Evolutionary conservation across 306 rosid genomes (phyloP).

Genomic region (Alnus glutinosa): DNA sequence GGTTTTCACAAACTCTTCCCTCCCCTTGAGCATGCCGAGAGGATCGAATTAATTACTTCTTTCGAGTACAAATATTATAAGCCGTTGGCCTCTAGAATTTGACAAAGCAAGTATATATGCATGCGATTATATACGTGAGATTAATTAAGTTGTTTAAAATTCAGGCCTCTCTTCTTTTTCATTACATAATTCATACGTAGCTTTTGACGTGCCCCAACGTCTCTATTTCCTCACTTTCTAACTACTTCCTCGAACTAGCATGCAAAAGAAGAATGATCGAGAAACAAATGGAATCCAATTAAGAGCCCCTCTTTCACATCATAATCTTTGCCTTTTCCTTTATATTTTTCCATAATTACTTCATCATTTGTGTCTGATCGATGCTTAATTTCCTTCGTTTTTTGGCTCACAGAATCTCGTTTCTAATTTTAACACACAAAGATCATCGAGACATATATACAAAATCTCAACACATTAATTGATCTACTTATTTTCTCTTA

Average conservation of each 20-base stretch:
- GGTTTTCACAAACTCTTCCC: too few species aligned
- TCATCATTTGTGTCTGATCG: neutral
- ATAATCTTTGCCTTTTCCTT: slow-evolving; percentile 11
- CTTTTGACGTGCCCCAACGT: slow-evolving; percentile 9
- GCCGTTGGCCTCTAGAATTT: too few species aligned
- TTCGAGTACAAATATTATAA: too few species aligned
- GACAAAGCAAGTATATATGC: neutral
- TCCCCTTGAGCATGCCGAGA: too few species aligned
- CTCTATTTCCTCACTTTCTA: slow-evolving; percentile 28
- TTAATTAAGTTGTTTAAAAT: neutral
- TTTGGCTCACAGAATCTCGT: neutral
- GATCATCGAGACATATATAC: slow-evolving; percentile 25
- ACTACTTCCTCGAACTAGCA: slow-evolving; percentile 21
- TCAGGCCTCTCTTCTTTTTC: neutral
- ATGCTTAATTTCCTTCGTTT: slow-evolving; percentile 10
- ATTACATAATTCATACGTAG: neutral
- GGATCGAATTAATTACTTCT: too few species aligned
- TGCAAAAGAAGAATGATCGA: neutral
- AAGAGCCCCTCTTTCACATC: too few species aligned
- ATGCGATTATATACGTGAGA: neutral
- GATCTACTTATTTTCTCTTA: neutral
- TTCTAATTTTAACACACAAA: slow-evolving; percentile 23
- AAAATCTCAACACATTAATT: neutral
- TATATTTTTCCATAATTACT: neutral
- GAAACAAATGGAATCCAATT: neutral